Percentiles rank a stretch among this genome's conserved stretches.
Evolutionary conservation across 2,329 filamentous ascomycete genomes (phyloP).

Genomic region (Fusarium nisikadoi): DNA sequence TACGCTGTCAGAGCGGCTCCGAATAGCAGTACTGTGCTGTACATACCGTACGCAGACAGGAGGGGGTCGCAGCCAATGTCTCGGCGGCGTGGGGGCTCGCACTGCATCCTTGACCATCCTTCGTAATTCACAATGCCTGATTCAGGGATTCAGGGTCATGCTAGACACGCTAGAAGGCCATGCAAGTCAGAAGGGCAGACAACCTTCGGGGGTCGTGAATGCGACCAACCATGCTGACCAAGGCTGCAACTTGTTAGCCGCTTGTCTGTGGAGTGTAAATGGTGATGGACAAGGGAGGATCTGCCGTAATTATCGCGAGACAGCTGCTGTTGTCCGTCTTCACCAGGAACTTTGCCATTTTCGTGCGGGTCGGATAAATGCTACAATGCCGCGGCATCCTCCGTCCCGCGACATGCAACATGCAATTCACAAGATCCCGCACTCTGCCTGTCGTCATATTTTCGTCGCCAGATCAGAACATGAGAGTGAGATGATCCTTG

Average conservation of each 20-base stretch:
- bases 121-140: constrained; percentile 36
- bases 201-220: constrained; percentile 32
- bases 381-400: constrained; percentile 33
- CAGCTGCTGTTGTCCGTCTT: constrained; percentile 29
- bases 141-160: constrained; percentile 39
- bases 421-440: constrained; percentile 20
- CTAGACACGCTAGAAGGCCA: constrained; percentile 31
- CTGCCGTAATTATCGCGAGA: constrained; percentile 39
- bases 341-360: constrained; percentile 24
- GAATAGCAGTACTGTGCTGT: constrained; percentile 8
- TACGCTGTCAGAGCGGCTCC: constrained; percentile 13
- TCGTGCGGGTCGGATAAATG: constrained; percentile 19
- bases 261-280: constrained; percentile 25
- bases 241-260: constrained; percentile 1
- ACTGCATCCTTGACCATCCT: constrained; percentile 26
- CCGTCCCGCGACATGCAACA: constrained; percentile 5
- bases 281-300: constrained; percentile 35
- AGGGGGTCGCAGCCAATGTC: constrained; percentile 34
- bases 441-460: constrained; percentile 19
- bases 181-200: constrained; percentile 45
- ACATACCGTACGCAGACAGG: constrained; percentile 7
- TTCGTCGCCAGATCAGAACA: constrained; percentile 16
- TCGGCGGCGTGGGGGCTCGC: constrained; percentile 41
- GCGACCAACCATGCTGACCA: constrained; percentile 1
- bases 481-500: background rate